A percentile compares a stretch with the other conserved stretches of the same genome.
These are phyloP conservation scores for Alisma plantagoaquatica DNA, from an alignment of 106 monocot genomes.

Conservation along the genomic window DNA sequence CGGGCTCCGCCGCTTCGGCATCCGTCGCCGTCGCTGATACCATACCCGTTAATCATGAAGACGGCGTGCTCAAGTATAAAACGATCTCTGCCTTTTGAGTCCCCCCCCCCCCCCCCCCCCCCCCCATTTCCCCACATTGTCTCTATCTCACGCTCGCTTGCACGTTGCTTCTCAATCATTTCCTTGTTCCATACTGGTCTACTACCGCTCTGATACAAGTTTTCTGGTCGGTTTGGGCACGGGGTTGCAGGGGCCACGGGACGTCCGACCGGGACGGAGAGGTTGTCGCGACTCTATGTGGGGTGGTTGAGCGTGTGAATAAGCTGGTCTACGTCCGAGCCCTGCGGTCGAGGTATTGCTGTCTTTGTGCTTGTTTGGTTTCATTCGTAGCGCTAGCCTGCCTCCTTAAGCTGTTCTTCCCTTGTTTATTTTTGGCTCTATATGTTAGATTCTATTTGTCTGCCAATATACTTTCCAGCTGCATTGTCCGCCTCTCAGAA, in stretches of 20 bases:
- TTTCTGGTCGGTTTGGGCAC: background rate
- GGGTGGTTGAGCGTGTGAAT: conserved; percentile 91
- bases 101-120: too few species aligned
- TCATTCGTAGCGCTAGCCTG: too few species aligned
- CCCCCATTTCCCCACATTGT: background rate
- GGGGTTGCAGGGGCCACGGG: conserved; percentile 86
- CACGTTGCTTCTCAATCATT: too few species aligned
- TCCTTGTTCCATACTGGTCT: background rate
- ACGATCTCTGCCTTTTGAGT: too few species aligned
- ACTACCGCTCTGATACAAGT: background rate
- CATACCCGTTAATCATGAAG: conserved; percentile 77
- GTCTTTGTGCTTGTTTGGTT: too few species aligned
- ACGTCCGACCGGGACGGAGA: conserved; percentile 57
- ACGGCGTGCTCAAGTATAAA: conserved; percentile 97
- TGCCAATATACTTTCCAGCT: too few species aligned
- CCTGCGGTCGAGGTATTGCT: conserved; percentile 44
- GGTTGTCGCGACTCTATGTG: conserved; percentile 82
- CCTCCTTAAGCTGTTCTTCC: too few species aligned
- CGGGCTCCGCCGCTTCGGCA: conserved; percentile 18
- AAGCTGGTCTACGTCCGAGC: conserved; percentile 88
- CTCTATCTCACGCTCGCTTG: too few species aligned
- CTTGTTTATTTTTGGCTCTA: too few species aligned
- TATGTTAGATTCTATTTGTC: too few species aligned
- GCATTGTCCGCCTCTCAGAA: too few species aligned
- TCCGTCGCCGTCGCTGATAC: conserved; percentile 69